phyloP scores from a whole-genome alignment of 371 early-diverging fungal genomes.

The Zychaea mexicana region DNA sequence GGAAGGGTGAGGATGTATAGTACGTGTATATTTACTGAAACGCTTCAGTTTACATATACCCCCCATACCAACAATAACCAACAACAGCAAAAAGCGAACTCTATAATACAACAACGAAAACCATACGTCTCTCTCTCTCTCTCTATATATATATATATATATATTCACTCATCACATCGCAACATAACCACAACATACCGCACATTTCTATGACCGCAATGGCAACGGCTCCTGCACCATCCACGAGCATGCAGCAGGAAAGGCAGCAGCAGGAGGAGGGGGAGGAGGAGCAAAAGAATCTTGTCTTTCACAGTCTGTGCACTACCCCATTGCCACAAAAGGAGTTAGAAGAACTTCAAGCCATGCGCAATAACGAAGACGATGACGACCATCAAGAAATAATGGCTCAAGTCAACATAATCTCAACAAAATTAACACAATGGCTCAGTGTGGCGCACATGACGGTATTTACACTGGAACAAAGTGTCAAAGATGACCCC shows the following conservation, averaged over 20 bases:
- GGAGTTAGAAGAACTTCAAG: constrained; percentile 21
- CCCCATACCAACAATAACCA: not conserved
- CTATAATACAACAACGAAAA: not conserved
- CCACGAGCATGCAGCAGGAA: not conserved
- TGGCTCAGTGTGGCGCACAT: constrained; percentile 46
- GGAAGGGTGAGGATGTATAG: no score
- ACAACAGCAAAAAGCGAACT: no score
- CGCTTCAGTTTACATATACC: not conserved
- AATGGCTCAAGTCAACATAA: constrained; percentile 17
- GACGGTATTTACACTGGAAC: constrained; percentile 39
- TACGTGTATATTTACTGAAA: not conserved
- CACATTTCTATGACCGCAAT: not conserved
- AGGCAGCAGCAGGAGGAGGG: not conserved
- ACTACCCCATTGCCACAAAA: constrained; percentile 19
- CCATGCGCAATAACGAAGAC: constrained; percentile 19
- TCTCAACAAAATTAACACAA: constrained; percentile 22
- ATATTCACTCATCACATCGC: not conserved
- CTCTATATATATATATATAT: not conserved
- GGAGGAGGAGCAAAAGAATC: constrained; percentile 11
- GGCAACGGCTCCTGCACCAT: not conserved
- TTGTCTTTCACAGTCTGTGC: constrained; percentile 9
- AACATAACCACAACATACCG: not conserved
- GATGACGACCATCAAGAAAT: constrained; percentile 13
- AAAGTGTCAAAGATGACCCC: constrained; percentile 31
- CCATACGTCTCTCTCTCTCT: not conserved